These are phyloP conservation scores for Phaffia australis DNA, from an alignment of 768 basidiomycete genomes.

Conservation along the genomic window DNA sequence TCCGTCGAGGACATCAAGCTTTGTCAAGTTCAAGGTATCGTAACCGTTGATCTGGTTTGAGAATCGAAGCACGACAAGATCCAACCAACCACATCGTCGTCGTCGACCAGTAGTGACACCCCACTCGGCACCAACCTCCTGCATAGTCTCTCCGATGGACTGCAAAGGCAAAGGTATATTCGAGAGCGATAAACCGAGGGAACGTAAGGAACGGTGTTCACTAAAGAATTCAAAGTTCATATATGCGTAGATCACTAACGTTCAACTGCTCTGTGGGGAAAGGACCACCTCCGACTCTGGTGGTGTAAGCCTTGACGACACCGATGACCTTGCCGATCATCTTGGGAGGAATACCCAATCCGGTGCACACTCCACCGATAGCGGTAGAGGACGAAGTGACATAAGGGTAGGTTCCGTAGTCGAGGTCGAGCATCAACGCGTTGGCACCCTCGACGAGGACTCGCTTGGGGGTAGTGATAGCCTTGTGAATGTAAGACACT, in stretches of 20 bases:
- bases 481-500: constrained; percentile 69
- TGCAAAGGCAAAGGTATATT: constrained; percentile 33
- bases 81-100: constrained; percentile 93
- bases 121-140: constrained; percentile 85
- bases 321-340: constrained; percentile 76
- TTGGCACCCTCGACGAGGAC: constrained; percentile 96
- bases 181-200: not conserved
- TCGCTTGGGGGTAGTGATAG: constrained; percentile 60
- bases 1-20: constrained; percentile 81
- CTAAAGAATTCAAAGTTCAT: not conserved
- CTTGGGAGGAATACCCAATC: constrained; percentile 90
- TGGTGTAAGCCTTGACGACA: constrained; percentile 96
- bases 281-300: constrained; percentile 94
- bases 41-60: constrained; percentile 94
- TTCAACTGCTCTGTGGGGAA: constrained; percentile 94
- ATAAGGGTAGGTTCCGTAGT: constrained; percentile 95
- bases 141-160: constrained; percentile 74
- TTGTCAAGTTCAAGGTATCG: constrained; percentile 83
- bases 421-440: constrained; percentile 95
- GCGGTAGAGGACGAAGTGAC: constrained; percentile 90
- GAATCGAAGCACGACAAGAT: constrained; percentile 86
- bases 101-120: constrained; percentile 87
- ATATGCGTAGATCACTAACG: constrained; percentile 42
- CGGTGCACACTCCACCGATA: constrained; percentile 92
- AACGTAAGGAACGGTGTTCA: not conserved